Evolutionary conservation across 768 basidiomycete species (phyloP).

Genomic region (Boletus sensibilis): DNA sequence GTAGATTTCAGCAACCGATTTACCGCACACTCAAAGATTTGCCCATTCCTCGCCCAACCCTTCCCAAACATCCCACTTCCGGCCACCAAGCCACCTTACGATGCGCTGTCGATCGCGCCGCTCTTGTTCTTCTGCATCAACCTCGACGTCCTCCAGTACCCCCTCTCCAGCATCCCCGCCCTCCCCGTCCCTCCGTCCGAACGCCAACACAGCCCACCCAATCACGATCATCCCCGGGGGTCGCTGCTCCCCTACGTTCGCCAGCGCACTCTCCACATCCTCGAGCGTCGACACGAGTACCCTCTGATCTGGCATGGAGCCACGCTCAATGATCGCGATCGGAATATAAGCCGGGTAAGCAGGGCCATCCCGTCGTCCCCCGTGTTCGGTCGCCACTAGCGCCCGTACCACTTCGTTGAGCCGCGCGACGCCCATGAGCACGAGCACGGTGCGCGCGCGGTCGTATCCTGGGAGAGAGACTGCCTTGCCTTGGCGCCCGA

Average conservation of each 20-base stretch:
- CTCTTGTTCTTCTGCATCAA: constrained; percentile 11
- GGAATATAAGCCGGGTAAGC: constrained; percentile 77
- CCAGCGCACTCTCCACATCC: constrained; percentile 68
- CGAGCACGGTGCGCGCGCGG: constrained; percentile 72
- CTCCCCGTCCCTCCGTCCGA: constrained; percentile 35
- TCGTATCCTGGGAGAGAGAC: constrained; percentile 89
- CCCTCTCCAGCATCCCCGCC: constrained; percentile 62
- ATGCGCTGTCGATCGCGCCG: constrained; percentile 43
- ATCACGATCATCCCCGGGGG: constrained; percentile 97
- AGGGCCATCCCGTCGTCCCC: constrained; percentile 47
- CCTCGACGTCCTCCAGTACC: constrained; percentile 62
- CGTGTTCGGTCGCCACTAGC: constrained; percentile 38
- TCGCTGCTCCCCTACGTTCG: constrained; percentile 77
- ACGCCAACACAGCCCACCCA: constrained; percentile 84
- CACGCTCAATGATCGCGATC: constrained; percentile 92
- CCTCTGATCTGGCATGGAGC: constrained; percentile 92
- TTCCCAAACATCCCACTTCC: constrained; percentile 62
- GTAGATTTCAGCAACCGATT: too few species aligned
- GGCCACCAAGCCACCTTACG: constrained; percentile 54
- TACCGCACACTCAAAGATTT: constrained; percentile 12
- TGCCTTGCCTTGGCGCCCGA: constrained; percentile 80
- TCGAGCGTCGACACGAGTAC: constrained; percentile 75
- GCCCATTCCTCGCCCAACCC: constrained; percentile 53
- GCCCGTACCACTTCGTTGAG: constrained; percentile 68
- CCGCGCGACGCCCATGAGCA: constrained; percentile 95